A percentile compares a stretch with the other conserved stretches of the same genome.
Evolutionary conservation across 1,284 basidiomycete genomes (phyloP).

Genomic region (Gymnopus androsaceus): DNA sequence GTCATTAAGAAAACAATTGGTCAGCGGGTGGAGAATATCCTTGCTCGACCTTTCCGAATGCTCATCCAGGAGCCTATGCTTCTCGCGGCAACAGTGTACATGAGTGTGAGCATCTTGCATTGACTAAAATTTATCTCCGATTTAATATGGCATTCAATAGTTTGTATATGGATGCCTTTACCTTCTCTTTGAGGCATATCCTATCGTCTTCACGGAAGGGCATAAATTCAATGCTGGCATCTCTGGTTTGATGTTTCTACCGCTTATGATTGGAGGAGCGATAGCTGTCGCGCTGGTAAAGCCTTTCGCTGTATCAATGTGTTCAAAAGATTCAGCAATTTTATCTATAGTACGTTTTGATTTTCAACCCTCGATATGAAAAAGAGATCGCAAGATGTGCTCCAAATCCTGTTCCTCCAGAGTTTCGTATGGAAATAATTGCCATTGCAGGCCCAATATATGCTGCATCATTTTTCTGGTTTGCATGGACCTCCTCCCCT

Average conservation of each 20-base stretch:
- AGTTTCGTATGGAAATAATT: slow-evolving; percentile 58
- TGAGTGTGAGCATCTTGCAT: slow-evolving; percentile 49
- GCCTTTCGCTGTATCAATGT: slow-evolving; percentile 22
- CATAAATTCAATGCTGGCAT: slow-evolving; percentile 52
- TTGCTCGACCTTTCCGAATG: slow-evolving; percentile 68
- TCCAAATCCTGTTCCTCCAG: slow-evolving; percentile 63
- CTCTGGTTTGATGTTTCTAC: slow-evolving; percentile 56
- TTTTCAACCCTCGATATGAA: slow-evolving; percentile 59
- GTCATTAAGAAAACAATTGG: slow-evolving; percentile 38
- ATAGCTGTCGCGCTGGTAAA: slow-evolving; percentile 45
- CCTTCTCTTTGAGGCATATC: slow-evolving; percentile 61
- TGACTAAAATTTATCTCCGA: slow-evolving; percentile 21
- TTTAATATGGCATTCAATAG: slow-evolving; percentile 37
- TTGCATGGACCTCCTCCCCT: slow-evolving; percentile 38
- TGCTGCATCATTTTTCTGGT: slow-evolving; percentile 66
- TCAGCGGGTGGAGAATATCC: slow-evolving; percentile 47
- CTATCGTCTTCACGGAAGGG: slow-evolving; percentile 56
- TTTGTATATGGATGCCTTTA: slow-evolving; percentile 66
- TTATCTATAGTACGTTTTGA: slow-evolving; percentile 44
- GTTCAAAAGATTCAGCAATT: slow-evolving; percentile 29
- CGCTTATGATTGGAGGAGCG: slow-evolving; percentile 56
- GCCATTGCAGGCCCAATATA: slow-evolving; percentile 59
- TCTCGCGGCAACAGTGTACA: slow-evolving; percentile 67
- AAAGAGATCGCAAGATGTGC: slow-evolving; percentile 44
- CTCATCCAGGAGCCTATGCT: slow-evolving; percentile 81